Evolutionary conservation across 2,329 filamentous ascomycete genomes (phyloP), one percentile per base, ranked within the genome.

Genomic region (Dactylellina sp.): DNA sequence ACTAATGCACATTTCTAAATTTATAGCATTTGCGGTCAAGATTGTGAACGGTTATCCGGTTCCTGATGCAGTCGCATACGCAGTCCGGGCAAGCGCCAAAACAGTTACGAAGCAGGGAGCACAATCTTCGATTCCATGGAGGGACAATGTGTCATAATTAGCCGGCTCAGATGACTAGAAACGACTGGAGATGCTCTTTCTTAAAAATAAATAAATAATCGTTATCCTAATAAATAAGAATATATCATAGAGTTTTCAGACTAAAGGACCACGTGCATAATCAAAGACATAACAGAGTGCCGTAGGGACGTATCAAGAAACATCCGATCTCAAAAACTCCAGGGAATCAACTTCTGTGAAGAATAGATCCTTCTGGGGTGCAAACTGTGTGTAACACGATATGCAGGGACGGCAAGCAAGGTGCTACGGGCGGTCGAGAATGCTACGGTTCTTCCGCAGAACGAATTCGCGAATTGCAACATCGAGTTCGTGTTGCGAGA

Each of bases 21-120:
- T 39, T 44, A 22, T 61, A 72, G 90, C 88, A 20, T 96, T 97
- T 80, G 91, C 92, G 1, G 87, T 95, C 24, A 87, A 88, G 66
- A 86, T 90, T 28, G 91, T 91, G 40, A 84, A 83, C 16, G 79
- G 79, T 4, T 83, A 84, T 52, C 81, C 83, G 28, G 81, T 90
- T 47, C 86, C 86, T 70, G 83, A 84, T 0, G 88, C 89, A 0
- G 85, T 91, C 50, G 80, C 81, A 49, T 85, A 84, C 80, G 87
- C 89, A 1, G 89, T 89, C 66, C 82, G 82, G 64, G 89, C 88
- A 0, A 88, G 90, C 0, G 87, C 86, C 0, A 84, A 84, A 81
- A 89, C 88, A n/a, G 88, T 91, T 12, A 85, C 89, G 81, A 87
- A 84, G 78, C 81, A 83, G 20, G 89, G 89, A 0, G 89, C 89